Percentiles rank a stretch among this genome's conserved stretches.
Conservation (phyloP, 768 basidiomycete genomes). For the Rhodotorula diobovata region DNA sequence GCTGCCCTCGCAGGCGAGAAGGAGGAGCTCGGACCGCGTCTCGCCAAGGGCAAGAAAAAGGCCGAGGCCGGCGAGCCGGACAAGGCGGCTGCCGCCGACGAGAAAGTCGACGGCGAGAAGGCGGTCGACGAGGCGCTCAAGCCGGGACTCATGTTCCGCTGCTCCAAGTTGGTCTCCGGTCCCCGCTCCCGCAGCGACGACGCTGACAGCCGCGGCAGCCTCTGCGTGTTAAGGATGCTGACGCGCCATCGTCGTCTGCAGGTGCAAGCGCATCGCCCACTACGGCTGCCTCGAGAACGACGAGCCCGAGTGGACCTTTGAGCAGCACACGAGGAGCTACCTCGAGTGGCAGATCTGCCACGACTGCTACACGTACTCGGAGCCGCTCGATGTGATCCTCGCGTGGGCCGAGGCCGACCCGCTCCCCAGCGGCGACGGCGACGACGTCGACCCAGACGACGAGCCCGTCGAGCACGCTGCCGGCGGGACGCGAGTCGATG, state of each 20-base stretch:
- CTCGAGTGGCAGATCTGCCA: conserved; percentile 18
- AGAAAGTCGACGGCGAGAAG: too few relatives aligned
- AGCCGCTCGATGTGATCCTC: conserved; percentile 38
- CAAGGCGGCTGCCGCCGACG: neutral
- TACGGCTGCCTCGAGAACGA: conserved; percentile 39
- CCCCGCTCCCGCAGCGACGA: too few relatives aligned
- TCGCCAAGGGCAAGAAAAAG: neutral
- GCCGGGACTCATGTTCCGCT: conserved; percentile 39
- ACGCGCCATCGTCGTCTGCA: neutral
- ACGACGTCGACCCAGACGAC: conserved; percentile 14
- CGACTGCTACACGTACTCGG: conserved; percentile 29
- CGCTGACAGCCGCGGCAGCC: too few relatives aligned
- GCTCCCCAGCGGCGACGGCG: conserved; percentile 1
- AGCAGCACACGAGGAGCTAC: conserved; percentile 20
- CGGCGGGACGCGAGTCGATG: conserved; percentile 2
- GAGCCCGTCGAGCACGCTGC: neutral
- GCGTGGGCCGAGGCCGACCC: conserved; percentile 36
- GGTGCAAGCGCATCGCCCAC: conserved; percentile 39
- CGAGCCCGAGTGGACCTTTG: conserved; percentile 1
- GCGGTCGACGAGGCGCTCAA: neutral
- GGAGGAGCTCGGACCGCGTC: neutral
- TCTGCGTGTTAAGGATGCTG: neutral
- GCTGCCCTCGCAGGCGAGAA: conserved; percentile 1
- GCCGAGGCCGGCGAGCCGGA: too few relatives aligned
- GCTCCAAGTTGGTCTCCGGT: conserved; percentile 22